phyloP scores from a whole-genome alignment of 2,329 filamentous ascomycete species.

The Fusarium concolor region DNA sequence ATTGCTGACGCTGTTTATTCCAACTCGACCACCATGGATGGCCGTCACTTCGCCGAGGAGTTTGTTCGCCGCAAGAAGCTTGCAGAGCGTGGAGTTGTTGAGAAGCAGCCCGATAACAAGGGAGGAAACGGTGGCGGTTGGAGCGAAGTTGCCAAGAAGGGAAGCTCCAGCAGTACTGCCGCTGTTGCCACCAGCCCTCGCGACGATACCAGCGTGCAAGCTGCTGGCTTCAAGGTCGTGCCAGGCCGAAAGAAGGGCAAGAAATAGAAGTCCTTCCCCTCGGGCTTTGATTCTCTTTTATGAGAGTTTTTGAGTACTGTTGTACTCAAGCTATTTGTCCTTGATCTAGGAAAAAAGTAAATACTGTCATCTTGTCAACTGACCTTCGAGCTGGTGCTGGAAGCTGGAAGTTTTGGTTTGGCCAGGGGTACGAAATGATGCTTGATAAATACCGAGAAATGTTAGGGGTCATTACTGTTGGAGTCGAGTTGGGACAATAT shows the following conservation, averaged over 20 bases:
- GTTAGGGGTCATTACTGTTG: not conserved
- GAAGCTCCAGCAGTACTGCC: conserved; percentile 56
- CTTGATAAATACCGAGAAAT: not conserved
- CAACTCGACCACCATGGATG: conserved; percentile 89
- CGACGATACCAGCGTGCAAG: conserved; percentile 57
- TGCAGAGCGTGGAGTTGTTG: conserved; percentile 90
- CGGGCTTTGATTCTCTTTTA: conserved; percentile 1
- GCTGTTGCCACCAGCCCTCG: conserved; percentile 53
- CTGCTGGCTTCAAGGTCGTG: conserved; percentile 87
- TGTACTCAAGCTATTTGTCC: not conserved
- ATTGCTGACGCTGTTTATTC: conserved; percentile 92
- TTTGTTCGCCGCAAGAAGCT: conserved; percentile 93
- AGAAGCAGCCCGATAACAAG: conserved; percentile 72
- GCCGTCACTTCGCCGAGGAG: conserved; percentile 92
- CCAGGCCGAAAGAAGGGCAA: conserved; percentile 92
- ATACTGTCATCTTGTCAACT: not conserved
- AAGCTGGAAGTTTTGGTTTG: not conserved
- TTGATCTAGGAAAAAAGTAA: too few species aligned
- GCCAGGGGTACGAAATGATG: conserved; percentile 9
- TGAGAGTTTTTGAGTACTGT: conserved; percentile 12
- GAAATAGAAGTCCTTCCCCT: conserved; percentile 62
- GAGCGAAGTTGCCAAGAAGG: conserved; percentile 98
- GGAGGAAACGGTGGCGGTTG: conserved; percentile 74
- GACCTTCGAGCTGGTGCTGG: not conserved
- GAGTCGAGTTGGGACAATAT: conserved; percentile 6